These are phyloP conservation scores for Tarenaya hassleriana DNA, from an alignment of 345 rosid genomes.

Conservation along the genomic window DNA sequence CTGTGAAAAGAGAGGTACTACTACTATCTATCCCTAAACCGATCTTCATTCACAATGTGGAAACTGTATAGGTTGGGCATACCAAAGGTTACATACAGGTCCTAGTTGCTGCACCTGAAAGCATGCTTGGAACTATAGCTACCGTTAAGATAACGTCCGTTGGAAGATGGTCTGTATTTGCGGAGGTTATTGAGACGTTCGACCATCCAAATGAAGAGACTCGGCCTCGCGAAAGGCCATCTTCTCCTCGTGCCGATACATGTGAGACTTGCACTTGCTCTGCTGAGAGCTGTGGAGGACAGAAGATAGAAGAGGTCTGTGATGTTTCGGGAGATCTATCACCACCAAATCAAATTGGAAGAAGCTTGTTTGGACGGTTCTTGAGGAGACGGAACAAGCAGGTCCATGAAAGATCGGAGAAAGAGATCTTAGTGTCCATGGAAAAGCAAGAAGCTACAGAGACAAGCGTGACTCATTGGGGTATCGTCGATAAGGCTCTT, in stretches of 20 bases:
- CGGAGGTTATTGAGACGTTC: conserved; percentile 61
- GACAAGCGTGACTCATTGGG: conserved; percentile 39
- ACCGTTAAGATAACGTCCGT: conserved; percentile 80
- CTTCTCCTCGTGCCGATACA: conserved; percentile 24
- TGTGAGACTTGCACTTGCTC: conserved; percentile 42
- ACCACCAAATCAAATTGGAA: conserved; percentile 21
- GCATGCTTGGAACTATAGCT: conserved; percentile 68
- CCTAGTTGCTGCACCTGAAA: conserved; percentile 59
- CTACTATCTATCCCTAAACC: too few relatives aligned
- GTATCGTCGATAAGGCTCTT: conserved; percentile 47
- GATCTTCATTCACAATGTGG: not conserved
- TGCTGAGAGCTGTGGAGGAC: conserved; percentile 46
- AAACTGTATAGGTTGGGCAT: conserved; percentile 73
- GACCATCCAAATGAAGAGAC: conserved; percentile 23
- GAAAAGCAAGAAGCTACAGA: conserved; percentile 31
- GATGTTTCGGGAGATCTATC: conserved; percentile 10
- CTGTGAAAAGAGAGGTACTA: too few relatives aligned
- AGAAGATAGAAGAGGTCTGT: conserved; percentile 26
- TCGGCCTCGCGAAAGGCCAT: conserved; percentile 22
- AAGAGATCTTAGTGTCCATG: conserved; percentile 22
- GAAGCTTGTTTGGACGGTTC: conserved; percentile 44
- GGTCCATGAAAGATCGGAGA: conserved; percentile 19
- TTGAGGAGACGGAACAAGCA: conserved; percentile 36
- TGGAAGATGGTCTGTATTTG: conserved; percentile 94
- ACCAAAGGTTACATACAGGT: conserved; percentile 85